phyloP scores from a whole-genome alignment of 495 filamentous ascomycete species.

The Neurospora sp. region DNA sequence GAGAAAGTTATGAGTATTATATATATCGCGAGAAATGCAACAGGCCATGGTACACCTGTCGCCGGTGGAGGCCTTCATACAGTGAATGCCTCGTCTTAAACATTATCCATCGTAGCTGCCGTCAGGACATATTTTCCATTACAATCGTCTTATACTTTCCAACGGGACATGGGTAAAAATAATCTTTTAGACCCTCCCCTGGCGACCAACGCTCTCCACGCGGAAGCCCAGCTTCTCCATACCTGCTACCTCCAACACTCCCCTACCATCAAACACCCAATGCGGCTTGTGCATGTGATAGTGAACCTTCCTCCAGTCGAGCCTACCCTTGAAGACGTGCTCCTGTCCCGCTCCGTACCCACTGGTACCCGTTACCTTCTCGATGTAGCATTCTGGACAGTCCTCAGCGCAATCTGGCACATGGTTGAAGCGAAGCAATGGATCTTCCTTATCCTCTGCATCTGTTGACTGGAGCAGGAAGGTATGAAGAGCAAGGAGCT shows the following conservation, averaged over 20 bases:
- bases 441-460: constrained; percentile 9
- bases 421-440: constrained; percentile 19
- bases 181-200: neutral
- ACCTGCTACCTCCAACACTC: constrained; percentile 46
- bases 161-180: neutral
- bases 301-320: constrained; percentile 45
- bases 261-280: constrained; percentile 61
- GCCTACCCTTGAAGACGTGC: constrained; percentile 17
- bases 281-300: constrained; percentile 52
- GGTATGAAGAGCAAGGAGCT: constrained; percentile 25
- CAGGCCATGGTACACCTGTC: neutral
- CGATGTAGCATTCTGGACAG: constrained; percentile 29
- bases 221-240: constrained; percentile 49
- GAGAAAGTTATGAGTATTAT: neutral
- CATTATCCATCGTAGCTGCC: neutral
- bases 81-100: neutral
- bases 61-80: neutral
- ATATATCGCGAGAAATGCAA: neutral
- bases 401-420: constrained; percentile 24
- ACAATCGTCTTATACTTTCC: neutral
- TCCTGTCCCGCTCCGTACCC: constrained; percentile 16
- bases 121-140: neutral
- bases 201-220: constrained; percentile 42
- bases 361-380: constrained; percentile 15
- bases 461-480: constrained; percentile 10